These are phyloP conservation scores for Ophiocordyceps robertsii DNA, from an alignment of 2,329 filamentous ascomycete genomes.

Conservation along the genomic window DNA sequence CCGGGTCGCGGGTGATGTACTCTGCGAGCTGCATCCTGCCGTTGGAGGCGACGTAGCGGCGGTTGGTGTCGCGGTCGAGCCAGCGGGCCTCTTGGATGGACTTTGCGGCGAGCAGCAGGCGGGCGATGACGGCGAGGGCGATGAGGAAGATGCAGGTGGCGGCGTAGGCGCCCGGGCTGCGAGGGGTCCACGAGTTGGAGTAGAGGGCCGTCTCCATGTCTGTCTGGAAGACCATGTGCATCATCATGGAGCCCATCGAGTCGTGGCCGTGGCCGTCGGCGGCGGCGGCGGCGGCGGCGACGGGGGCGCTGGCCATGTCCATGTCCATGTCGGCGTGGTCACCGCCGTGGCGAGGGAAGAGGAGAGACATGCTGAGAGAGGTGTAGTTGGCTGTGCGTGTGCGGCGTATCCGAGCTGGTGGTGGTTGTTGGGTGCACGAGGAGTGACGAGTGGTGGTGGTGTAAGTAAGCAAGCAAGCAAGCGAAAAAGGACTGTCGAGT, in stretches of 20 bases:
- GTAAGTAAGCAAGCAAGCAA: too few species aligned
- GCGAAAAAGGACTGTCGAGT: too few species aligned
- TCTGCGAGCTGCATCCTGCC: slow-evolving; percentile 48
- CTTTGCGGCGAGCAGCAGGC: slow-evolving; percentile 60
- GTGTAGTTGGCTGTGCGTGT: background rate
- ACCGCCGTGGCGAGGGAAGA: background rate
- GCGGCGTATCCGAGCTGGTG: background rate
- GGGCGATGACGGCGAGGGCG: slow-evolving; percentile 55
- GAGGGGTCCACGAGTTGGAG: slow-evolving; percentile 61
- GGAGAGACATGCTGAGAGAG: background rate
- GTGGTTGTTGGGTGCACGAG: too few species aligned
- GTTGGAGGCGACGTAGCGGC: slow-evolving; percentile 64
- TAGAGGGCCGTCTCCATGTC: slow-evolving; percentile 35
- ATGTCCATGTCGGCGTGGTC: slow-evolving; percentile 6
- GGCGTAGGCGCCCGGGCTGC: slow-evolving; percentile 57
- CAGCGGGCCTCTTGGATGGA: slow-evolving; percentile 49
- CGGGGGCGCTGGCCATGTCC: slow-evolving; percentile 2
- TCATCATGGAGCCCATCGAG: slow-evolving; percentile 12
- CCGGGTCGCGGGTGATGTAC: slow-evolving; percentile 42
- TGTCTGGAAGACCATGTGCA: slow-evolving; percentile 49
- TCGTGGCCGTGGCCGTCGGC: slow-evolving; percentile 1
- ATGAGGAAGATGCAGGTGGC: slow-evolving; percentile 89
- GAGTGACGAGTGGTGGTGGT: too few species aligned
- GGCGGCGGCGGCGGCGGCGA: slow-evolving; percentile 1
- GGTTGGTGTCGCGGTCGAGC: slow-evolving; percentile 56